phyloP scores from a whole-genome alignment of 257 asterid species.

The Fraxinus pennsylvanica region DNA sequence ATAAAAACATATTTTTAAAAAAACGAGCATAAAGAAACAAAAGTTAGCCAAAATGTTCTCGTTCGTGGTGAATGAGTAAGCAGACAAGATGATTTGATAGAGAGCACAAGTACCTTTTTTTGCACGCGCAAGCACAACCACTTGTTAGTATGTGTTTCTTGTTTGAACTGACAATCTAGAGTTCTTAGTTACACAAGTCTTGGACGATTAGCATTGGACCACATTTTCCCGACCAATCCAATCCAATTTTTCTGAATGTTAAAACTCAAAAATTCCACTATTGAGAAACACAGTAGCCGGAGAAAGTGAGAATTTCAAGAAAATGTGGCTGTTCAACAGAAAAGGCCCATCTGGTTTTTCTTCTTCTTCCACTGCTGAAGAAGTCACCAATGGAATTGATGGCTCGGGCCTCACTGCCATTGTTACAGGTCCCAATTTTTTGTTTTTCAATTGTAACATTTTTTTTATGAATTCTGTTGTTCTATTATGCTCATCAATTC shows the following conservation, averaged over 20 bases:
- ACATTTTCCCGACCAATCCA: not conserved
- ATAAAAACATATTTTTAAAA: too few relatives aligned
- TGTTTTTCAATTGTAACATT: not conserved
- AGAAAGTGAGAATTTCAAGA: not conserved
- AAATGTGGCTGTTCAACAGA: constrained; percentile 52
- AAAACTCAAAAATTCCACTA: not conserved
- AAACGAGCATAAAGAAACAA: too few relatives aligned
- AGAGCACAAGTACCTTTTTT: too few relatives aligned
- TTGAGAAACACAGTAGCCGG: not conserved
- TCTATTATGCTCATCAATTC: not conserved
- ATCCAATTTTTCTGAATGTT: too few relatives aligned
- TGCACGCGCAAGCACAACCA: too few relatives aligned
- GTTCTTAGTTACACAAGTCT: too few relatives aligned
- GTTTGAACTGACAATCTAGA: too few relatives aligned
- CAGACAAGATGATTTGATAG: too few relatives aligned
- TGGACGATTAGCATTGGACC: not conserved
- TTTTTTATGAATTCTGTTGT: not conserved
- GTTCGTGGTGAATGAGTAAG: too few relatives aligned
- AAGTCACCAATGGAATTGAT: constrained; percentile 71
- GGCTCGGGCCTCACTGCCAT: constrained; percentile 83
- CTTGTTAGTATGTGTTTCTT: too few relatives aligned
- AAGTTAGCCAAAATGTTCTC: too few relatives aligned
- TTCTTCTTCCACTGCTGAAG: constrained; percentile 67
- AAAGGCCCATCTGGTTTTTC: constrained; percentile 69
- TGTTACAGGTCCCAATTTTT: constrained; percentile 59